Evolutionary conservation across 352 stramenopile genomes (phyloP), one percentile per base, ranked within the genome.

Genomic region (Saprolegnia diclina): DNA sequence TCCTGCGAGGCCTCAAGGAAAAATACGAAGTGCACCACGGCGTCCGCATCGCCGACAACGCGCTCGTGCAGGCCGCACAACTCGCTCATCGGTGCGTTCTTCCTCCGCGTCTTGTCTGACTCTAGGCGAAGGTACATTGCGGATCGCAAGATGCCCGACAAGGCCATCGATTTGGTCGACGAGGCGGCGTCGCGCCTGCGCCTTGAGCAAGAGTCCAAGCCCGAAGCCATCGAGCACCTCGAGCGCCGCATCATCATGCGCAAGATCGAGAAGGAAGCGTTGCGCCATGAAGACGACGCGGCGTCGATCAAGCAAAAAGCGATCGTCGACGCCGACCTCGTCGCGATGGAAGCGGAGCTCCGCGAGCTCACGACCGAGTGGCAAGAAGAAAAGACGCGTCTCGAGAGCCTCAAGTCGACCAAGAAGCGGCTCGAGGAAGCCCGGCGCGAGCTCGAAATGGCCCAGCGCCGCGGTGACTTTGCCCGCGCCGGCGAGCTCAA

Each of bases 11-110:
- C 11, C 71, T 99, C 5, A 98, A 98, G 76, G 92, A 97, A 61
- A 90, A 95, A 26, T 99, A 99, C 74, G 96, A 99, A 75, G 80
- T 97, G 38, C 95, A 99, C 75, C 96, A 99, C 73, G 94, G 94
- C 26, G 94, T 99, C 19, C 79, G 94, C 59, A 98, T 99, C 59
- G 84, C 90, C 11, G 96, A 99, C 74, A 92, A 89, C 52, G 92
- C 95, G 18, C 78, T 99, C 2, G 82, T 99, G 10, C 81, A 95
- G 19, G 96, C 96, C 10, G 95, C 96, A 11, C 97, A 94, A 63
- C 79, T 99, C 11, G 94, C 89, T 7, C 87, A 98, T 72, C 85
- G 97, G 35, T 98, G 97, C 21, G 66, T 55, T 29, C 42, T 35
- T 35, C 10, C 9, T n/a, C n/a, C n/a, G n/a, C n/a, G n/a, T 40